These are phyloP conservation scores for Salix dunnii DNA, from an alignment of 345 rosid species.

Conservation along the genomic window DNA sequence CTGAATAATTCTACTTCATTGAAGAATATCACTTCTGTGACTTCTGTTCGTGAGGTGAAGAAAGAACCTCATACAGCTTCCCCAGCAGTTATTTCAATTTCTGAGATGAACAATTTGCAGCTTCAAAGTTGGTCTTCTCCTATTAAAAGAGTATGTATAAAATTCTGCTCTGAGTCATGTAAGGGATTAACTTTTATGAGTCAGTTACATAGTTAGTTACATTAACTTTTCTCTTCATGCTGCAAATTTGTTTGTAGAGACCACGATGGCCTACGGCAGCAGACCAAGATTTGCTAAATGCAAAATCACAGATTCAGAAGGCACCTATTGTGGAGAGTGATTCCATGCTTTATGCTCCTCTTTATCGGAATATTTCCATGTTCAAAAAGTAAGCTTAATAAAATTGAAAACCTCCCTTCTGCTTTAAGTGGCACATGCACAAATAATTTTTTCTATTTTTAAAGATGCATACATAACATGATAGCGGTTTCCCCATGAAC, in stretches of 20 bases:
- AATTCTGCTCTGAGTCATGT: constrained; percentile 12
- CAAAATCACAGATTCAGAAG: constrained; percentile 64
- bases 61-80: constrained; percentile 29
- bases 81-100: constrained; percentile 46
- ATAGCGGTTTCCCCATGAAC: not conserved
- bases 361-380: constrained; percentile 67
- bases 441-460: not conserved
- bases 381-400: constrained; percentile 56
- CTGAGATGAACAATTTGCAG: constrained; percentile 67
- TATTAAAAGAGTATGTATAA: constrained; percentile 41
- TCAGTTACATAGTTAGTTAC: not conserved
- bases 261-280: constrained; percentile 54
- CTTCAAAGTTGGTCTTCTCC: constrained; percentile 49
- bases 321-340: constrained; percentile 48
- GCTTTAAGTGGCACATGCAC: not conserved
- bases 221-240: constrained; percentile 6
- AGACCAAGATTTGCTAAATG: constrained; percentile 52
- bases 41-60: constrained; percentile 30
- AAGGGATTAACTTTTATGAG: not conserved
- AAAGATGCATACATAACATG: not conserved
- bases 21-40: constrained; percentile 16
- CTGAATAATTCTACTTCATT: constrained; percentile 17
- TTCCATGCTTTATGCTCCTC: constrained; percentile 54
- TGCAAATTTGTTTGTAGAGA: constrained; percentile 41
- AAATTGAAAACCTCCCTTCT: not conserved